Conservation (phyloP, 345 rosid genomes). For the Turritis glabra region DNA sequence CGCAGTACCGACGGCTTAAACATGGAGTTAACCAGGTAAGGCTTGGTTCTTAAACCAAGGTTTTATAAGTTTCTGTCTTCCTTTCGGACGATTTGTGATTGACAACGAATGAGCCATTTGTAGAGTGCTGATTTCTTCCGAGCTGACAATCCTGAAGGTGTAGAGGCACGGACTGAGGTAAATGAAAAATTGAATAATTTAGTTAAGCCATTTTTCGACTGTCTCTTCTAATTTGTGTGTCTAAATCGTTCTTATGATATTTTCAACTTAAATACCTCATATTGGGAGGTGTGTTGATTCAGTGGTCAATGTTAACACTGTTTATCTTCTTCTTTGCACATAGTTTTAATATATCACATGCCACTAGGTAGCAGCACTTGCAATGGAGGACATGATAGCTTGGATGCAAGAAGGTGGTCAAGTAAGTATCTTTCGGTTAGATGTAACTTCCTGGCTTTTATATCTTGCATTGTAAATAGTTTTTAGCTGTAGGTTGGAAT, state of each 20-base stretch:
- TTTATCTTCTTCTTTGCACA: conserved; percentile 61
- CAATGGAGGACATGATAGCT: conserved; percentile 98
- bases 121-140: conserved; percentile 98
- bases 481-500: conserved; percentile 77
- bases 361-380: conserved; percentile 99
- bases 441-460: conserved; percentile 5
- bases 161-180: conserved; percentile 99
- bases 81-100: conserved; percentile 23
- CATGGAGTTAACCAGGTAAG: conserved; percentile 90
- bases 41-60: not conserved
- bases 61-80: conserved; percentile 7
- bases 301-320: conserved; percentile 41
- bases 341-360: conserved; percentile 78
- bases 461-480: conserved; percentile 31
- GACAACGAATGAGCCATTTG: conserved; percentile 35
- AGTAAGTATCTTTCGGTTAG: conserved; percentile 50
- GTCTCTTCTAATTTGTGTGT: conserved; percentile 17
- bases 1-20: conserved; percentile 98
- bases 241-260: not conserved
- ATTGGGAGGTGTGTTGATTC: conserved; percentile 36
- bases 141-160: conserved; percentile 94
- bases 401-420: conserved; percentile 99
- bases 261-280: conserved; percentile 20
- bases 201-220: conserved; percentile 6
- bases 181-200: conserved; percentile 18